phyloP scores from a whole-genome alignment of 176 grass and related monocot species.

The Oryza australiensis region DNA sequence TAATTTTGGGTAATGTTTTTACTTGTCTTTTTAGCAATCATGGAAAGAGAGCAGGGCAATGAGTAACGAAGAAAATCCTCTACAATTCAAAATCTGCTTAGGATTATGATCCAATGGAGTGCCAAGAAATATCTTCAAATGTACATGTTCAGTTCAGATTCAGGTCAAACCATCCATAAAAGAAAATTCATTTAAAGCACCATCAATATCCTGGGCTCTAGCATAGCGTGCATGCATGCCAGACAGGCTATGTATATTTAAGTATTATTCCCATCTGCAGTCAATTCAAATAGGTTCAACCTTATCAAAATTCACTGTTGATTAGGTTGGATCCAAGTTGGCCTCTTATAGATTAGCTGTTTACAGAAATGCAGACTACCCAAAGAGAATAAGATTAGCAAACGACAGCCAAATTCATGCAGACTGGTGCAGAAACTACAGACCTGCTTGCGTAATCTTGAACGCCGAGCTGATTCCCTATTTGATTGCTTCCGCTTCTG shows the following conservation, averaged over 20 bases:
- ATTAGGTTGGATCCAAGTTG: slow-evolving; percentile 21
- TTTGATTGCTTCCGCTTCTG: slow-evolving; percentile 68
- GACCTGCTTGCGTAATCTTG: slow-evolving; percentile 66
- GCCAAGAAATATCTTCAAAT: not conserved
- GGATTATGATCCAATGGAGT: not conserved
- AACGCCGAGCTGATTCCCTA: slow-evolving; percentile 66
- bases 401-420: slow-evolving; percentile 6
- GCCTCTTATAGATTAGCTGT: slow-evolving; percentile 15
- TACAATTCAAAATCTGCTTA: too few species aligned
- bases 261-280: not conserved
- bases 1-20: not conserved
- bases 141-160: slow-evolving; percentile 15
- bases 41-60: not conserved
- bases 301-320: slow-evolving; percentile 11
- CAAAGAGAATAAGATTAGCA: slow-evolving; percentile 5
- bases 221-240: not conserved
- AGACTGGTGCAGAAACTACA: slow-evolving; percentile 26
- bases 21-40: not conserved
- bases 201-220: slow-evolving; percentile 3
- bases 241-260: slow-evolving; percentile 14
- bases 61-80: not conserved
- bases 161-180: slow-evolving; percentile 5
- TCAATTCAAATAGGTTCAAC: slow-evolving; percentile 21
- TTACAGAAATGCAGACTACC: slow-evolving; percentile 16
- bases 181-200: not conserved